Evolutionary conservation across 176 grass and related monocot species (phyloP), one percentile per base, ranked within the genome.

Genomic region (Hsuehochloa calcarea): DNA sequence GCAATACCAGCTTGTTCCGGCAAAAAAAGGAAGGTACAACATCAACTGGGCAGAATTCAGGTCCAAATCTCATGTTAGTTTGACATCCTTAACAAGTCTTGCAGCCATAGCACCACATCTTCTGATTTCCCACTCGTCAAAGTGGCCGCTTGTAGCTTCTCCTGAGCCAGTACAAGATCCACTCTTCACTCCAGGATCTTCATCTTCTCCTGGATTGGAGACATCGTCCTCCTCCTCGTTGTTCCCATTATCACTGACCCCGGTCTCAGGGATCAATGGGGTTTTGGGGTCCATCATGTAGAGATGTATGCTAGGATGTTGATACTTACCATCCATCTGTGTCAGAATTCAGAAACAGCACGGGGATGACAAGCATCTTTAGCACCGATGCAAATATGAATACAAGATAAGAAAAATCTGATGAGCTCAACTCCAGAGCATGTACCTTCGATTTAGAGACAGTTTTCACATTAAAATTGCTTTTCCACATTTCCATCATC

Each of bases 401-500:
- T 9, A 27, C 0, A 46, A 4, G 19, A 64, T 34, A 8, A 35
- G 2, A n/a, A 1, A 54, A 2, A 54, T 43, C 17, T 62, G 3
- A 70, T 40, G 12, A 70, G 10, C 0, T 2, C 0, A 23, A 20
- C 47, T 26, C 50, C 1, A 0, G n/a, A 9, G 59, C 66, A 25
- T 4, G 12, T 75, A 98, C 96, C 96, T 98, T 98, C 8, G 93
- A 91, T 78, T 85, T 93, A 10, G 96, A 87, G 15, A 98, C 37
- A 15, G 80, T 82, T 85, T 91, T 98, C 44, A 98, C 91, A 40
- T 73, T 54, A 76, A 95, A 98, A 87, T 95, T 87, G 27, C 81
- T 85, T 80, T 89, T 98, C 93, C 93, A 93, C 91, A 98, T 94
- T 65, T 95, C 70, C 81, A 95, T 84, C 96, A 98, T 95, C 82